phyloP scores from a whole-genome alignment of 2,329 filamentous ascomycete species.

The Alternaria postmessia region DNA sequence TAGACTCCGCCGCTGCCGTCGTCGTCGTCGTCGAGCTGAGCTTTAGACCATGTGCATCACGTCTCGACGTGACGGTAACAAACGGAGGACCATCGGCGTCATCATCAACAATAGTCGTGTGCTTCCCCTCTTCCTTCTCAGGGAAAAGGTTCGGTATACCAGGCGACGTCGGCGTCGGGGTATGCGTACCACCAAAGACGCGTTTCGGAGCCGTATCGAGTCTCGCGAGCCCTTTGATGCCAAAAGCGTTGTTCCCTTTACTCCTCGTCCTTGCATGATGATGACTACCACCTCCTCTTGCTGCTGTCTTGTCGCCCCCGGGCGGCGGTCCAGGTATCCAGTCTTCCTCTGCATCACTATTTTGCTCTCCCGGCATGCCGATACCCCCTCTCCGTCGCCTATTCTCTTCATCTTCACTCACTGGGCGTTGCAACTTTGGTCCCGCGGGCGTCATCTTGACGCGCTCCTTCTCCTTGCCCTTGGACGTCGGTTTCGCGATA shows the following conservation, averaged over 20 bases:
- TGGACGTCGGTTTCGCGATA: not conserved
- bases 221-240: slow-evolving; percentile 40
- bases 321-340: slow-evolving; percentile 45
- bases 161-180: not conserved
- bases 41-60: slow-evolving; percentile 18
- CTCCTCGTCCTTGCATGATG: slow-evolving; percentile 5
- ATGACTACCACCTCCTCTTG: slow-evolving; percentile 7
- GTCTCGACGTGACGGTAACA: slow-evolving; percentile 34
- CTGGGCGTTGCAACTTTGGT: slow-evolving; percentile 29
- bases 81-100: slow-evolving; percentile 27
- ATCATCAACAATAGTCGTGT: not conserved
- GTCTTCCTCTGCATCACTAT: slow-evolving; percentile 47
- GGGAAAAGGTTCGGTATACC: not conserved
- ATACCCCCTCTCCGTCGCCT: slow-evolving; percentile 26
- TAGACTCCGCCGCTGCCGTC: no score
- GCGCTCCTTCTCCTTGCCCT: slow-evolving; percentile 10
- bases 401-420: slow-evolving; percentile 45
- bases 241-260: slow-evolving; percentile 39
- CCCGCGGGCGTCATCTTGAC: slow-evolving; percentile 27
- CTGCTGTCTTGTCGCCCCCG: slow-evolving; percentile 14
- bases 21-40: slow-evolving; percentile 21
- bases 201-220: slow-evolving; percentile 32
- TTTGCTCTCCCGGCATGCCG: slow-evolving; percentile 23
- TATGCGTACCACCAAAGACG: slow-evolving; percentile 16
- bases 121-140: no score